Percentiles rank a stretch among this genome's conserved stretches.
These are phyloP conservation scores for Podila clonocystis DNA, from an alignment of 192 early-diverging fungal species.

Conservation along the genomic window DNA sequence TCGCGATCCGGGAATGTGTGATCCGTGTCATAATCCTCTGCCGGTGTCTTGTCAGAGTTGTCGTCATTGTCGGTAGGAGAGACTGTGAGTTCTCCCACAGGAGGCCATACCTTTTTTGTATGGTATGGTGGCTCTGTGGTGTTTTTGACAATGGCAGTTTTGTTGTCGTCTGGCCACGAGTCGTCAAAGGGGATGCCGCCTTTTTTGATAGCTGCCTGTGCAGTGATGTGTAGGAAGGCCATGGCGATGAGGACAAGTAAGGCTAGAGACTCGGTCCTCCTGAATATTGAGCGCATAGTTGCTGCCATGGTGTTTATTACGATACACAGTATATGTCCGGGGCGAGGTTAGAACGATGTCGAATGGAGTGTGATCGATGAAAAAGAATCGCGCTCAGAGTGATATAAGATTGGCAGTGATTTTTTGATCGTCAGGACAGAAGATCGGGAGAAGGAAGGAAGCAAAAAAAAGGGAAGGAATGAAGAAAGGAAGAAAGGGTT, in stretches of 20 bases:
- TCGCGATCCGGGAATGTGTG: constrained; percentile 22
- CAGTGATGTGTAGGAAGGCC: not conserved
- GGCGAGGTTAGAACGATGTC: no score
- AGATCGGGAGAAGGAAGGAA: no score
- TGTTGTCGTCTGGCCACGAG: constrained; percentile 12
- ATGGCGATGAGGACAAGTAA: no score
- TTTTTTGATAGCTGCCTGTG: not conserved
- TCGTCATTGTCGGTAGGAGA: not conserved
- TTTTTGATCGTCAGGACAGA: no score
- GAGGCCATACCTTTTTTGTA: constrained; percentile 25
- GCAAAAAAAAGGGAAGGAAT: not conserved
- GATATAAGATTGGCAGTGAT: no score
- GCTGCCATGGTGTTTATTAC: no score
- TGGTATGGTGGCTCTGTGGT: not conserved
- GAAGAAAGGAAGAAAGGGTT: not conserved
- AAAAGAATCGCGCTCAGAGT: no score
- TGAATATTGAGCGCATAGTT: no score
- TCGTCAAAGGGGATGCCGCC: constrained; percentile 4
- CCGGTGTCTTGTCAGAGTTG: not conserved
- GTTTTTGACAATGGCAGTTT: not conserved
- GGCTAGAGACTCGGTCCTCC: no score
- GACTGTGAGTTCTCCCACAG: not conserved
- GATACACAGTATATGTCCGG: no score
- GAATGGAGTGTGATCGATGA: no score
- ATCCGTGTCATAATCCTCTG: not conserved